Conservation (phyloP, 2,329 filamentous ascomycete species). For the Talaromyces atroroseus region DNA sequence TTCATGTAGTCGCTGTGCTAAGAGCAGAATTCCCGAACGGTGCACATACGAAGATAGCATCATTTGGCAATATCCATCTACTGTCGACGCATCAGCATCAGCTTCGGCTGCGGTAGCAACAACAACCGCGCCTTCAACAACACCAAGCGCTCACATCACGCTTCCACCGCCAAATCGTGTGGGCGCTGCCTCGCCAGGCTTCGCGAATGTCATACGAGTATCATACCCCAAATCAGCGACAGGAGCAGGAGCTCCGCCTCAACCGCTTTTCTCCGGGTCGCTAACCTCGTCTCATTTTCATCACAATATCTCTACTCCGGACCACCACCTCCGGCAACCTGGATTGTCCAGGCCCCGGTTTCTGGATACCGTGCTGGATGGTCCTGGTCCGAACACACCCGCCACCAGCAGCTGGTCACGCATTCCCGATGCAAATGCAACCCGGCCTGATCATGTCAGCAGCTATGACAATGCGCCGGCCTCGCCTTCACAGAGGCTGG, state of each 20-base stretch:
- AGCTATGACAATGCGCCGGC: constrained; percentile 17
- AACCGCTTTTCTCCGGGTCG: neutral
- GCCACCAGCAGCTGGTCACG: neutral
- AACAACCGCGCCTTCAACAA: constrained; percentile 15
- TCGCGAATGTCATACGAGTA: neutral
- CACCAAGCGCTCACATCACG: constrained; percentile 16
- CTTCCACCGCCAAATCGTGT: constrained; percentile 8
- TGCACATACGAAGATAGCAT: constrained; percentile 40
- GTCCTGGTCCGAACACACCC: constrained; percentile 8
- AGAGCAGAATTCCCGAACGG: constrained; percentile 29
- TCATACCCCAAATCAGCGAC: neutral
- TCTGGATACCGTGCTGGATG: constrained; percentile 14
- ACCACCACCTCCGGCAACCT: constrained; percentile 1
- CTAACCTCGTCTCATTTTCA: neutral
- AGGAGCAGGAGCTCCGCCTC: neutral
- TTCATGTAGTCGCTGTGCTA: constrained; percentile 34
- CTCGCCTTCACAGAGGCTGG: constrained; percentile 28
- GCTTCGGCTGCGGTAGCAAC: neutral
- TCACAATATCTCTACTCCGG: neutral
- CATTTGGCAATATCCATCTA: constrained; percentile 35
- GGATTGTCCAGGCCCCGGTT: constrained; percentile 8
- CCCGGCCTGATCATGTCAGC: neutral
- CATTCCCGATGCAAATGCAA: neutral
- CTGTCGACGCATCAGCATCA: constrained; percentile 19
- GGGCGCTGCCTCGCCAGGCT: constrained; percentile 4